These are phyloP conservation scores for Claviceps sp. DNA, from an alignment of 2,329 filamentous ascomycete species.

Conservation along the genomic window DNA sequence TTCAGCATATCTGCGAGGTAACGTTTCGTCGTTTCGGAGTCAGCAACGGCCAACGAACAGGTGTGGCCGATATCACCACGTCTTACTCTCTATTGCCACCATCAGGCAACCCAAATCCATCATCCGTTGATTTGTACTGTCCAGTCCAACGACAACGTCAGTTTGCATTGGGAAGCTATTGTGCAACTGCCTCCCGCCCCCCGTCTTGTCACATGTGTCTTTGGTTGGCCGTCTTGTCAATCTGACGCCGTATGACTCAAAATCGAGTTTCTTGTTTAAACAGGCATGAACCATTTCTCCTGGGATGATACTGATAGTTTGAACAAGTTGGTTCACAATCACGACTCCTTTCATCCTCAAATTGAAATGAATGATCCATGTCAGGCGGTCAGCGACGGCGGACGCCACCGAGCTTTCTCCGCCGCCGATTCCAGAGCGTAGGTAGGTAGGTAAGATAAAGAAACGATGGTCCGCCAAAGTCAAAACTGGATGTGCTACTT, in stretches of 20 bases:
- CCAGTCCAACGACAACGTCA: too few species aligned
- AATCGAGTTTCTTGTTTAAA: too few species aligned
- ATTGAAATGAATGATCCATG: background rate
- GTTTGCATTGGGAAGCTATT: too few species aligned
- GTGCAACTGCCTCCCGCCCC: too few species aligned
- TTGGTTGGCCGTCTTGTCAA: background rate
- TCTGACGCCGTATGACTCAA: background rate
- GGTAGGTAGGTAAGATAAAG: too few species aligned
- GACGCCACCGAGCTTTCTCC: background rate
- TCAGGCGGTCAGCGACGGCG: background rate
- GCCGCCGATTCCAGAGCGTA: background rate
- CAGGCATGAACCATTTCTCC: too few species aligned
- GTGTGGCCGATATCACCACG: background rate
- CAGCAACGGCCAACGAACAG: background rate
- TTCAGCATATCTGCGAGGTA: background rate
- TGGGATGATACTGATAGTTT: too few species aligned
- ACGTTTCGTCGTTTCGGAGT: background rate
- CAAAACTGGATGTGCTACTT: slow-evolving; percentile 6
- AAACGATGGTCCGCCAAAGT: slow-evolving; percentile 4
- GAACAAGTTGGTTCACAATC: too few species aligned
- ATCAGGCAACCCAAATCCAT: background rate
- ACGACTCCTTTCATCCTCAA: background rate
- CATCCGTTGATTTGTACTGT: too few species aligned
- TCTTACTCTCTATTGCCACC: background rate
- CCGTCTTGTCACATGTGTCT: too few species aligned